Evolutionary conservation across 1,139 yeast genomes (phyloP).

Genomic region (Pichia sp.): DNA sequence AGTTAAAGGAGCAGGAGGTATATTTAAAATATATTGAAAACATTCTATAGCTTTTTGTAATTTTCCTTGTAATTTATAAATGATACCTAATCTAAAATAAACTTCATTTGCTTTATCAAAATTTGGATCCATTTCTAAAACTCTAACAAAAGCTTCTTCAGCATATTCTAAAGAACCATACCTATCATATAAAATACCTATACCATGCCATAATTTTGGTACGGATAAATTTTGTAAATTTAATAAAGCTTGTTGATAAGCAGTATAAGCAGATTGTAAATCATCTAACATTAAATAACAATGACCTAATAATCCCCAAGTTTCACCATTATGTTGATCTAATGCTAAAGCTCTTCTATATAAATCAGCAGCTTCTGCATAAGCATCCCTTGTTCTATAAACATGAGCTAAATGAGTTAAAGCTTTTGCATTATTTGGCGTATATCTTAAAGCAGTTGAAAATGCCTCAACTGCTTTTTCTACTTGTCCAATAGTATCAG

Average conservation of each 20-base stretch:
- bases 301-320: conserved; percentile 96
- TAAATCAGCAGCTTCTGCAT: conserved; percentile 88
- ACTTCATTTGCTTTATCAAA: conserved; percentile 96
- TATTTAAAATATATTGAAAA: conserved; percentile 80
- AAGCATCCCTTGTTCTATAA: conserved; percentile 83
- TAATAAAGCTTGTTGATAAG: conserved; percentile 91
- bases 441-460: conserved; percentile 83
- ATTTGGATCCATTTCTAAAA: conserved; percentile 88
- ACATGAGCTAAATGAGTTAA: conserved; percentile 81
- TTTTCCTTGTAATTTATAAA: conserved; percentile 91
- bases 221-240: conserved; percentile 90
- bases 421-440: conserved; percentile 81
- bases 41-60: conserved; percentile 85
- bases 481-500: conserved; percentile 82
- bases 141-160: conserved; percentile 96
- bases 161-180: conserved; percentile 96
- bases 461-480: conserved; percentile 87
- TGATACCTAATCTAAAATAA: conserved; percentile 93
- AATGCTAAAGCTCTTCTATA: conserved; percentile 81
- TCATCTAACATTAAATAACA: conserved; percentile 96
- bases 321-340: conserved; percentile 86
- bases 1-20: conserved; percentile 93
- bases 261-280: conserved; percentile 88
- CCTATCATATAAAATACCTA: conserved; percentile 90
- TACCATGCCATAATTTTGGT: conserved; percentile 97